Evolutionary conservation across 257 asterid species (phyloP).

Genomic region (Ilex aquifolium): DNA sequence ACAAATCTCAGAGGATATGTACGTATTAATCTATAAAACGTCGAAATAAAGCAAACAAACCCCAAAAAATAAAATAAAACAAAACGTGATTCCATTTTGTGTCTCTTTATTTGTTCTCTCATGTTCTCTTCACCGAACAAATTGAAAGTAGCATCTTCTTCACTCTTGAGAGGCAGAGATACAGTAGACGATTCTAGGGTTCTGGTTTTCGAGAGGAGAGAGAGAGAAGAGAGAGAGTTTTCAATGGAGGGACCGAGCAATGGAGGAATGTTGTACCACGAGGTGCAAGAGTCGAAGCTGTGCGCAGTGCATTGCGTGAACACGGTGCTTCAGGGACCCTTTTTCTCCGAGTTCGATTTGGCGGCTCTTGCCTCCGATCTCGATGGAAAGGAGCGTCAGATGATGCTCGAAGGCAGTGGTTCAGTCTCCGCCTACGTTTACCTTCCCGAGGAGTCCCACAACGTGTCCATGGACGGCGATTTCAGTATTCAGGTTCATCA

Average conservation of each 20-base stretch:
- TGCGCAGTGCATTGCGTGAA: constrained; percentile 99
- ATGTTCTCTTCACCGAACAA: too few species aligned
- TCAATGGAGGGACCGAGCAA: constrained; percentile 35
- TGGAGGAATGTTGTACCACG: constrained; percentile 98
- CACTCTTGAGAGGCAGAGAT: too few species aligned
- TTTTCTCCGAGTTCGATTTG: constrained; percentile 96
- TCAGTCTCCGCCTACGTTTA: constrained; percentile 54
- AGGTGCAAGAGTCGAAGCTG: constrained; percentile 98
- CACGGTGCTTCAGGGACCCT: constrained; percentile 95
- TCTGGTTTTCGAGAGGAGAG: too few species aligned
- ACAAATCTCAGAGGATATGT: too few species aligned
- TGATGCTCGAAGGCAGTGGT: constrained; percentile 53
- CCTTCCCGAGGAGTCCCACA: constrained; percentile 42
- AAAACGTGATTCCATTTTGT: too few species aligned
- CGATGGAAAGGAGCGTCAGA: constrained; percentile 79
- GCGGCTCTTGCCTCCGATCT: constrained; percentile 98
- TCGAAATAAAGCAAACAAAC: too few species aligned
- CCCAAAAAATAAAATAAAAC: too few species aligned
- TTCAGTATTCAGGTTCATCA: constrained; percentile 59
- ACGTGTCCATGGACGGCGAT: constrained; percentile 61
- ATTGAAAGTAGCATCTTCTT: too few species aligned
- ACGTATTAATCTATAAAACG: too few species aligned
- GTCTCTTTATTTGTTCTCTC: too few species aligned
- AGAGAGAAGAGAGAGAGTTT: too few species aligned
- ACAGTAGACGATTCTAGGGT: too few species aligned